Percentiles rank a stretch among this genome's conserved stretches.
phyloP scores from a whole-genome alignment of 805 yeast genomes.

The Nakazawaea siamensis region DNA sequence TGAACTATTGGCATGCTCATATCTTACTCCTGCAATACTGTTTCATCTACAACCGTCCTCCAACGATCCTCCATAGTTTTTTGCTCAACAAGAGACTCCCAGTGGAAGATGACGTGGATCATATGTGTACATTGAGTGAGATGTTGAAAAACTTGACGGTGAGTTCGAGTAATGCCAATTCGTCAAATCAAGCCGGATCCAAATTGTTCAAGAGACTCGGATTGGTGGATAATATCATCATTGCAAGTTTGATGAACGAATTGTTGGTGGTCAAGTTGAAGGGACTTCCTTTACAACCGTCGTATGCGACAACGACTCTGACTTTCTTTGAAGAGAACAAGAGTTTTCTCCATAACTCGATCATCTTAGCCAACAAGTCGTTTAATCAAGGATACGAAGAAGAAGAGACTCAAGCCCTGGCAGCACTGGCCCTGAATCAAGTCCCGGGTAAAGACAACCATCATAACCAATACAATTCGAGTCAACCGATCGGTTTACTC shows the following conservation, averaged over 20 bases:
- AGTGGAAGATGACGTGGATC: slow-evolving; percentile 11
- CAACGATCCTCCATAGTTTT: slow-evolving; percentile 28
- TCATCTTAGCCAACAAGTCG: slow-evolving; percentile 42
- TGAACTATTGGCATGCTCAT: slow-evolving; percentile 40
- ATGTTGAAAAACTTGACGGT: slow-evolving; percentile 19
- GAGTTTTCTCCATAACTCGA: slow-evolving; percentile 41
- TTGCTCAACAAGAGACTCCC: slow-evolving; percentile 22
- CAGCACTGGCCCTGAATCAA: slow-evolving; percentile 10
- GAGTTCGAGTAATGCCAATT: slow-evolving; percentile 14
- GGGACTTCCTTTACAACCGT: neutral
- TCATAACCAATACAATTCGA: slow-evolving; percentile 12
- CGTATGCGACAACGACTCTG: slow-evolving; percentile 11
- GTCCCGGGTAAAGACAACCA: slow-evolving; percentile 3
- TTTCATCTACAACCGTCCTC: slow-evolving; percentile 28
- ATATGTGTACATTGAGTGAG: slow-evolving; percentile 14
- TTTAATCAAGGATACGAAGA: slow-evolving; percentile 16
- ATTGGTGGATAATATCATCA: slow-evolving; percentile 17
- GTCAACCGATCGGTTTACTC: slow-evolving; percentile 11
- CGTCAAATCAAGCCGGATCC: slow-evolving; percentile 2
- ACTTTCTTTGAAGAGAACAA: slow-evolving; percentile 24
- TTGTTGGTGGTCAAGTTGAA: slow-evolving; percentile 18
- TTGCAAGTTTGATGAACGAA: slow-evolving; percentile 24
- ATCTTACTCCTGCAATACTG: slow-evolving; percentile 35
- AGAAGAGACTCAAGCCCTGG: slow-evolving; percentile 13
- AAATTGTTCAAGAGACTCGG: slow-evolving; percentile 15